Base-by-base conservation (phyloP, 139 green algal species). In the Ulvella scutata region DNA sequence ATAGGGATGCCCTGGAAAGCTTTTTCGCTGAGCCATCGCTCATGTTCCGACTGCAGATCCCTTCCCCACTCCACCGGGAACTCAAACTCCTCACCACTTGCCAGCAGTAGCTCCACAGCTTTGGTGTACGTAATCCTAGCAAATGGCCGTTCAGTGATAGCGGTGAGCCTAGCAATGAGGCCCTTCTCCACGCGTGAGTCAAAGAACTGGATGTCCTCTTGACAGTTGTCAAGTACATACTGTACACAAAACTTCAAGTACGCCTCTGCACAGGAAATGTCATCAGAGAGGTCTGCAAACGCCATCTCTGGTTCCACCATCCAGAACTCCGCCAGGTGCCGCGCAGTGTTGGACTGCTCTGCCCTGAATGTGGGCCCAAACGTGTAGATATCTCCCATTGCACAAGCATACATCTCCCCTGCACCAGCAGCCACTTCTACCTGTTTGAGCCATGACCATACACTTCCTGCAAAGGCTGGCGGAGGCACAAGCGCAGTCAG, bases 281-380 rank as follows among this genome's bases (percentile, higher is more conserved):
- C 74, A 34, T 82, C 79, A 4, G 72, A 75, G 37, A 94, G 75
- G 76, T 90, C 84, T 29, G 83, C 84, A 74, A 94, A 94, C 3
- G 89, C 88, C 38, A 94, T 82, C 83, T 94, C 90, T 10, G 90
- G 90, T 81, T 95, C 90, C 37, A 95, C 85, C 90, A 95, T 95
- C 90, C 90, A 95, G 75, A 95, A 95, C 84, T 95, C 90, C 3
- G 89, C 89, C 31, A 94, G 80, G 84, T 94, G 89, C 21, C 89
- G 78, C 6, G 81, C 79, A 13, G 85, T 89, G 82, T 89, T 86
- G 51, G 75, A 83, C 75, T 87, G 87, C 43, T 89, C 85, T 29
- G 85, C 83, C 2, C 76, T 60, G 74, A 88, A 88, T 20, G 85
- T 88, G 36, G 88, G 88, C 3, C 88, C 88, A 76, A 93, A 93